A percentile compares a stretch with the other conserved stretches of the same genome.
phyloP scores from a whole-genome alignment of 2,329 filamentous ascomycete species.

The Colletotrichum paranaense region DNA sequence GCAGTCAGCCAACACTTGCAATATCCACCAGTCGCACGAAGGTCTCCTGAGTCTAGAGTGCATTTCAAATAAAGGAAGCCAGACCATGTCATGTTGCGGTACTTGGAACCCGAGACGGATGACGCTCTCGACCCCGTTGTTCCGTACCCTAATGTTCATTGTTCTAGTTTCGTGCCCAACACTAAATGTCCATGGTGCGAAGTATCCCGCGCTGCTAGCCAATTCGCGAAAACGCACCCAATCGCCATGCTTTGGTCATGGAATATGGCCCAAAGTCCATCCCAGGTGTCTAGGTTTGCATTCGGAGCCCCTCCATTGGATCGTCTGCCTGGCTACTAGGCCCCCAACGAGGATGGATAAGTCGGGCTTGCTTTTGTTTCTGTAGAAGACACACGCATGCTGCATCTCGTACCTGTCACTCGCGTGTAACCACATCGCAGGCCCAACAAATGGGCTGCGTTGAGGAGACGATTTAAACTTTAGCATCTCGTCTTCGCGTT shows the following conservation, averaged over 20 bases:
- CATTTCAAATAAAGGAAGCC: conserved; percentile 9
- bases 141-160: neutral
- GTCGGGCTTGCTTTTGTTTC: neutral
- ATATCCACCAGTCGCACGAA: conserved; percentile 34
- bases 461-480: conserved; percentile 12
- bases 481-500: conserved; percentile 20
- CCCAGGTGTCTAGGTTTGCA: neutral
- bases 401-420: conserved; percentile 16
- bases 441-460: conserved; percentile 2
- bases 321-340: neutral
- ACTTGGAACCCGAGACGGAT: conserved; percentile 16
- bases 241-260: neutral
- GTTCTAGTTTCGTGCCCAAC: neutral
- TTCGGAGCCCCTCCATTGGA: conserved; percentile 10
- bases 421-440: conserved; percentile 24
- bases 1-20: conserved; percentile 3
- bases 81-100: neutral
- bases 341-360: neutral
- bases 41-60: neutral
- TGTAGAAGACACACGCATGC: neutral
- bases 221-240: neutral
- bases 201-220: conserved; percentile 3
- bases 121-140: neutral
- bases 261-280: neutral
- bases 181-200: neutral